phyloP scores from a whole-genome alignment of 2,329 filamentous ascomycete species.

The Fusarium sp. region DNA sequence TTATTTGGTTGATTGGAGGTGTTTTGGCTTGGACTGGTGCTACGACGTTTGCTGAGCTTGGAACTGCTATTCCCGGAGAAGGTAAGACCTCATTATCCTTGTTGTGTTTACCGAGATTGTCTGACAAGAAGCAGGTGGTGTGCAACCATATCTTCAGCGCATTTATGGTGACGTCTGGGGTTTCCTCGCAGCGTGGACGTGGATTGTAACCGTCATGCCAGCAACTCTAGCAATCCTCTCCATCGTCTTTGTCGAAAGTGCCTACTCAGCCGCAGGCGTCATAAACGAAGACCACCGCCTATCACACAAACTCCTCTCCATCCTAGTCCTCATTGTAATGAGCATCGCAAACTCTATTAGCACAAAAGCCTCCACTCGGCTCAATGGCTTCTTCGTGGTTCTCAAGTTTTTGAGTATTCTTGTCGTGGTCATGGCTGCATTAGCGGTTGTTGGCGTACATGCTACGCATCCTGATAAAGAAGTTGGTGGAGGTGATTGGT shows the following conservation, averaged over 20 bases:
- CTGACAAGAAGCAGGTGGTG: slow-evolving; percentile 59
- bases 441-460: slow-evolving; percentile 61
- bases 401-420: slow-evolving; percentile 65
- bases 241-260: slow-evolving; percentile 72
- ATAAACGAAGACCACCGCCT: slow-evolving; percentile 58
- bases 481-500: slow-evolving; percentile 65
- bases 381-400: slow-evolving; percentile 68
- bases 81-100: slow-evolving; percentile 49
- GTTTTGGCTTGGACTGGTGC: slow-evolving; percentile 74
- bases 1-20: slow-evolving; percentile 72
- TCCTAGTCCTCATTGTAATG: slow-evolving; percentile 60
- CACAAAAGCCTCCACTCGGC: slow-evolving; percentile 65
- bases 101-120: too few relatives aligned
- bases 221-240: slow-evolving; percentile 73
- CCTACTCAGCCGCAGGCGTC: slow-evolving; percentile 65
- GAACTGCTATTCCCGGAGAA: slow-evolving; percentile 72
- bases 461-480: slow-evolving; percentile 52
- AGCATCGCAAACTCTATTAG: slow-evolving; percentile 67
- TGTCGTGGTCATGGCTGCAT: slow-evolving; percentile 61
- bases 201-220: slow-evolving; percentile 74
- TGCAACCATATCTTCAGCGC: slow-evolving; percentile 72
- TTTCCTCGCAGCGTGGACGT: slow-evolving; percentile 75
- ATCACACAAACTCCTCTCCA: slow-evolving; percentile 64
- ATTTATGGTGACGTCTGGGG: slow-evolving; percentile 71
- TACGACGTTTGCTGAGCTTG: slow-evolving; percentile 71